phyloP scores from a whole-genome alignment of 192 early-diverging fungal species.

The Coemansia sp. region DNA sequence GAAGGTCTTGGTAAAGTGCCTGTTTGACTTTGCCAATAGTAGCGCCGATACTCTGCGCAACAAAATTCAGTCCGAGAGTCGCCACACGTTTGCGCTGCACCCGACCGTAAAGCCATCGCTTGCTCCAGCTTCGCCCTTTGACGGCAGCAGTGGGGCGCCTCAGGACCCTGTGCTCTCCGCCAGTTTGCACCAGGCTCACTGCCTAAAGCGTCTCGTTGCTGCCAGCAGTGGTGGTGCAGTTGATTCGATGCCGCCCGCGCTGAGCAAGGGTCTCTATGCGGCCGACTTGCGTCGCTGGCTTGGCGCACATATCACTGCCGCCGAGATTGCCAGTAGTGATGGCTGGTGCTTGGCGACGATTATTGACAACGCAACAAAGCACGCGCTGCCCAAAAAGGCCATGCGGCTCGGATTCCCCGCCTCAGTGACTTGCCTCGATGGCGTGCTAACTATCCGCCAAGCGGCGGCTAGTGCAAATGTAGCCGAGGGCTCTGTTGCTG shows the following conservation, averaged over 20 bases:
- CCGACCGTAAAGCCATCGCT: not conserved
- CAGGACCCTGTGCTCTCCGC: not conserved
- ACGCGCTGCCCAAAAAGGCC: slow-evolving; percentile 21
- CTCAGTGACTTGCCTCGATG: slow-evolving; percentile 16
- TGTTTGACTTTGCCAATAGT: slow-evolving; percentile 47
- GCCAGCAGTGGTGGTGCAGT: not conserved
- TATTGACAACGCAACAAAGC: slow-evolving; percentile 37
- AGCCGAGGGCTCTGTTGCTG: no score
- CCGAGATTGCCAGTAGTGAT: not conserved
- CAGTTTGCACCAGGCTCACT: not conserved
- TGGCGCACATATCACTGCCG: not conserved
- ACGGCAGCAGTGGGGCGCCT: not conserved
- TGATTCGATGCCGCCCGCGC: not conserved
- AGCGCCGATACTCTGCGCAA: slow-evolving; percentile 25
- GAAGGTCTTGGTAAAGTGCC: slow-evolving; percentile 40
- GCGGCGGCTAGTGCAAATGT: not conserved
- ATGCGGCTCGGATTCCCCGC: slow-evolving; percentile 28
- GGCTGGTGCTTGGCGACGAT: not conserved
- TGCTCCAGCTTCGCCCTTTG: not conserved
- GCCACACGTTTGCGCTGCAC: slow-evolving; percentile 18
- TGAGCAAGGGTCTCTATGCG: slow-evolving; percentile 11
- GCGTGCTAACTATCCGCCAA: slow-evolving; percentile 23
- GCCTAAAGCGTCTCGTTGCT: not conserved
- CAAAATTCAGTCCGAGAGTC: slow-evolving; percentile 38
- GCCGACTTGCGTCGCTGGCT: slow-evolving; percentile 23